Conservation (phyloP, 805 yeast species). For the Lipomyces mesembrius region DNA sequence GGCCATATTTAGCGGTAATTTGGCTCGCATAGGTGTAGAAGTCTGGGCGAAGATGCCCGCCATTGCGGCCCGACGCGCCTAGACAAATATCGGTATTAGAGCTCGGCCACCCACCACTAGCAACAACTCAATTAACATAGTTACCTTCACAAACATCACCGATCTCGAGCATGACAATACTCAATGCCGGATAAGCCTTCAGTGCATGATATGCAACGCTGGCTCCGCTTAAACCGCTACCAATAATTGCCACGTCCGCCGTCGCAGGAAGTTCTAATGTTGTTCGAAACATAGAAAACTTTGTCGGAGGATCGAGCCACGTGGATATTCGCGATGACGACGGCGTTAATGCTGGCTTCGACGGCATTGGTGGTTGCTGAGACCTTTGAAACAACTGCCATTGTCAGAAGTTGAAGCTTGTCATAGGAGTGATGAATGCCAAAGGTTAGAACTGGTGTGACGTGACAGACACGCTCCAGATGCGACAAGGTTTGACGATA, state of each 20-base stretch:
- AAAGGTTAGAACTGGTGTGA: no score
- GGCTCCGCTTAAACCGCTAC: constrained; percentile 55
- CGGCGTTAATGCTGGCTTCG: constrained; percentile 2
- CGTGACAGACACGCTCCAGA: no score
- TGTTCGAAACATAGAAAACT: constrained; percentile 20
- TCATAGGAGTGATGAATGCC: no score
- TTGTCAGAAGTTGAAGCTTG: no score
- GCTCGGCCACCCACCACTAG: background rate
- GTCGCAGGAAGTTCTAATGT: constrained; percentile 45
- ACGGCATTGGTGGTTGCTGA: background rate
- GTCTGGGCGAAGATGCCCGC: constrained; percentile 55
- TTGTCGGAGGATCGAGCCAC: constrained; percentile 31
- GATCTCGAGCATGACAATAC: constrained; percentile 50
- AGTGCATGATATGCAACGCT: constrained; percentile 49
- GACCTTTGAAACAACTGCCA: background rate
- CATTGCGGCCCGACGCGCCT: constrained; percentile 55
- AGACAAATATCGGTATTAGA: background rate
- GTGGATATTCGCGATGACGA: constrained; percentile 12
- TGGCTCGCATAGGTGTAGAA: constrained; percentile 23
- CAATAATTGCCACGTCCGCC: constrained; percentile 51
- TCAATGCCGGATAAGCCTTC: constrained; percentile 39
- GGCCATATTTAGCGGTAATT: constrained; percentile 37
- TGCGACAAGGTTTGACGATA: no score
- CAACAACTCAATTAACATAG: constrained; percentile 1
- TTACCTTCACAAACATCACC: constrained; percentile 49